These are phyloP conservation scores for Zelopaecilomyces penicillatus DNA, from an alignment of 2,329 filamentous ascomycete genomes.

Conservation along the genomic window DNA sequence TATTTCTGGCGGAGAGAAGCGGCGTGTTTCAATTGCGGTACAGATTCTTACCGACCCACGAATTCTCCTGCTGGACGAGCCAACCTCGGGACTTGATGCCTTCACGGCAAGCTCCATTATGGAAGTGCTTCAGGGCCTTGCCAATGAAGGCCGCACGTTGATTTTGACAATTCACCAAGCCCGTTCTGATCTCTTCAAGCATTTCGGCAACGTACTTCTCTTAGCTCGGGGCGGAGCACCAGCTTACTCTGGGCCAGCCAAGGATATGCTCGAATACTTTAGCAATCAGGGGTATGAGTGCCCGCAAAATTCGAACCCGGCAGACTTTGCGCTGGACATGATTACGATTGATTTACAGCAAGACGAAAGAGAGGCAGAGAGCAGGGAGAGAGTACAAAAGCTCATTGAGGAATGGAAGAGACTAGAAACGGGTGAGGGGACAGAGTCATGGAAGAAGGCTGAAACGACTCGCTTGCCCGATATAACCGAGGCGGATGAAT, in stretches of 20 bases:
- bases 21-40: slow-evolving; percentile 68
- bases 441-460: slow-evolving; percentile 5
- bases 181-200: slow-evolving; percentile 61
- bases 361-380: slow-evolving; percentile 52
- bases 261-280: slow-evolving; percentile 59
- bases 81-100: slow-evolving; percentile 67
- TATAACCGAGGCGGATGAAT: slow-evolving; percentile 22
- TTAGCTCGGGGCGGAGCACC: slow-evolving; percentile 61
- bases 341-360: slow-evolving; percentile 69
- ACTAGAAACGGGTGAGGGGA: slow-evolving; percentile 3
- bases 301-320: slow-evolving; percentile 63
- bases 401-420: slow-evolving; percentile 52
- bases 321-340: slow-evolving; percentile 68
- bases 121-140: slow-evolving; percentile 61
- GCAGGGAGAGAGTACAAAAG: slow-evolving; percentile 50
- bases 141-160: slow-evolving; percentile 64
- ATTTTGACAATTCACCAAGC: slow-evolving; percentile 74
- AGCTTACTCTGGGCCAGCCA: slow-evolving; percentile 57
- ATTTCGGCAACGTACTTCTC: slow-evolving; percentile 64
- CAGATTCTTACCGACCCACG: slow-evolving; percentile 70
- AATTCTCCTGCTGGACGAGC: slow-evolving; percentile 66
- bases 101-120: slow-evolving; percentile 72
- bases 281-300: slow-evolving; percentile 52
- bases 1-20: slow-evolving; percentile 72
- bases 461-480: slow-evolving; percentile 15